Evolutionary conservation across 768 basidiomycete species (phyloP), one percentile per base, ranked within the genome.

Genomic region (Floccularia luteovirens): DNA sequence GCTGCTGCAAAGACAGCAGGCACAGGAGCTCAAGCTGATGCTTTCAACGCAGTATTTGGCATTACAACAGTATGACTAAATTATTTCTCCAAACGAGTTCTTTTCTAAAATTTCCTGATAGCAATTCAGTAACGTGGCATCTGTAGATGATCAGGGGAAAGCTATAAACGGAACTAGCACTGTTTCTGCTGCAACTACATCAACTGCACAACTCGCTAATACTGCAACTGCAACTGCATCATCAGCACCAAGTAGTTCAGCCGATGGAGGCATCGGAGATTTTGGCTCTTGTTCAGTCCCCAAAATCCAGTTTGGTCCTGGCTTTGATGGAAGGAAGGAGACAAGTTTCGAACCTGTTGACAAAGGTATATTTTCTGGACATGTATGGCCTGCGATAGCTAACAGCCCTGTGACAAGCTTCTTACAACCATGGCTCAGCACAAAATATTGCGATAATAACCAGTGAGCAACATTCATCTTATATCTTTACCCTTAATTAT

Each of bases 361-460:
- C 49, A 50, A 62, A 54, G 53, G 69, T 72, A 44, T 42, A 58
- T 47, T 20, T 11, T n/a, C 10, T 38, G 13, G 8, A 6, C 28
- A 25, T 25, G 19, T 33, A 22, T 14, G 24, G 14, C 23, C 5
- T 4, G 14, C 7, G 12, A 11, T 8, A 36, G 19, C 22, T 27
- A 7, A 36, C 11, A 8, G 36, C 13, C 32, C n/a, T 40, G 20
- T 21, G 27, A 37, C 12, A 38, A 70, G 69, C 54, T 4, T 70
- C 70, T 0, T 77, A 59, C 62, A 66, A 63, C 58, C 76, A 79
- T 48, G 74, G 74, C 30, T 78, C 77, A 12, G 77, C 77, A n/a
- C 67, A 77, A 48, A 69, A 69, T 52, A 73, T 76, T 47, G 63
- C 60, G 46, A 76, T 79, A 53, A 79, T 80, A 60, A 68, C 75